phyloP scores from a whole-genome alignment of 108 stramenopile genomes.

The Mayamaea pseudoterrestris region DNA sequence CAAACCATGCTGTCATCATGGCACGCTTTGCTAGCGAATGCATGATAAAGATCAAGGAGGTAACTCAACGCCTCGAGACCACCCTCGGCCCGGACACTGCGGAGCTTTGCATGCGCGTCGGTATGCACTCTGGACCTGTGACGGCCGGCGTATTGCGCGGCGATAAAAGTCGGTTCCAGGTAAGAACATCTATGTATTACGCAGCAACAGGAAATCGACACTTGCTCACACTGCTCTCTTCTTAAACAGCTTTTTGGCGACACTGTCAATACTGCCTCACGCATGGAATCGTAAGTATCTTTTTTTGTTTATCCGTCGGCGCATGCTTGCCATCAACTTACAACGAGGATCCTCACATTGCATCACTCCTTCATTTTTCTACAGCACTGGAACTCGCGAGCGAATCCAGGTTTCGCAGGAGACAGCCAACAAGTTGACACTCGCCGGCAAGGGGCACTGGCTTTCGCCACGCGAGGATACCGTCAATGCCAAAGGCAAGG shows the following conservation, averaged over 20 bases:
- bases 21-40: constrained; percentile 27
- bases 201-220: too few relatives aligned
- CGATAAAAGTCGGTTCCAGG: constrained; percentile 14
- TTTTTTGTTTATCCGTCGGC: too few relatives aligned
- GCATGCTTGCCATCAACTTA: too few relatives aligned
- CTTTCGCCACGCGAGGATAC: constrained; percentile 13
- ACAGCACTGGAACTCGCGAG: constrained; percentile 16
- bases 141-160: constrained; percentile 23
- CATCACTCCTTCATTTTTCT: too few relatives aligned
- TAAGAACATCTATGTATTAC: too few relatives aligned
- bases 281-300: constrained; percentile 32
- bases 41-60: constrained; percentile 13
- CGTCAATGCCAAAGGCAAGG: constrained; percentile 42
- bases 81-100: constrained; percentile 16
- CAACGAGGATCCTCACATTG: too few relatives aligned
- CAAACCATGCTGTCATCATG: constrained; percentile 25
- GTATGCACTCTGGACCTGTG: constrained; percentile 34
- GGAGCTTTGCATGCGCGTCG: constrained; percentile 25
- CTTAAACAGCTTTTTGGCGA: constrained; percentile 44
- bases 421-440: constrained; percentile 21
- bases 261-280: constrained; percentile 31
- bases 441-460: constrained; percentile 21
- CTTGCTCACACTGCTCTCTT: too few relatives aligned
- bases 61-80: constrained; percentile 5
- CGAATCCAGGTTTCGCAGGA: constrained; percentile 24